A percentile compares a stretch with the other conserved stretches of the same genome.
Evolutionary conservation across 345 rosid genomes (phyloP).

Genomic region (Turnera subulata): DNA sequence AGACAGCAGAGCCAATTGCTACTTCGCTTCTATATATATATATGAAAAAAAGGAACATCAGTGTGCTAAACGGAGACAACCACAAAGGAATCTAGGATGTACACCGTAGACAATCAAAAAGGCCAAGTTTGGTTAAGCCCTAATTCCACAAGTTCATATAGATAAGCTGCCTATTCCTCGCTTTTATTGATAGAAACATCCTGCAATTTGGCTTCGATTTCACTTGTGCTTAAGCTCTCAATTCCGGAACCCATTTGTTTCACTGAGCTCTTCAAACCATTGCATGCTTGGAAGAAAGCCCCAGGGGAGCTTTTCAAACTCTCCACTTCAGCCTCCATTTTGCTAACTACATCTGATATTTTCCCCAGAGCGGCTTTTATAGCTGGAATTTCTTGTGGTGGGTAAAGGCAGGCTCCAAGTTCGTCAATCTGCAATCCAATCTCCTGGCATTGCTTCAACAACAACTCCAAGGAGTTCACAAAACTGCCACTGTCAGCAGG

Average conservation of each 20-base stretch:
- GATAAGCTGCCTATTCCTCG: not conserved
- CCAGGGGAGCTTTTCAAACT: constrained; percentile 41
- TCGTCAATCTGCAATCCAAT: constrained; percentile 67
- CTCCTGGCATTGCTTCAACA: constrained; percentile 62
- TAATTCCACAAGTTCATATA: too few relatives aligned
- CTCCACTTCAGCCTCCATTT: constrained; percentile 42
- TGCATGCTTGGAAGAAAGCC: constrained; percentile 46
- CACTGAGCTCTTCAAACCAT: constrained; percentile 35
- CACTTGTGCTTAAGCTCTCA: constrained; percentile 23
- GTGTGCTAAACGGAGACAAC: too few relatives aligned
- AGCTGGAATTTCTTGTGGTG: constrained; percentile 65
- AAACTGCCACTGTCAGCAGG: constrained; percentile 42
- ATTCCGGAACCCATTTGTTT: constrained; percentile 43
- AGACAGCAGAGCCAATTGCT: too few relatives aligned
- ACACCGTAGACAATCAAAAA: too few relatives aligned
- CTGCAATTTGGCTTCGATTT: constrained; percentile 44
- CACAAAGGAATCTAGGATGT: too few relatives aligned
- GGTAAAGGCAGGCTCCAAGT: constrained; percentile 80
- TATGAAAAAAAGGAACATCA: too few relatives aligned
- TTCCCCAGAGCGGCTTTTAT: constrained; percentile 42
- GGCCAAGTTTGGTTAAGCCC: too few relatives aligned
- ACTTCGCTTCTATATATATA: too few relatives aligned
- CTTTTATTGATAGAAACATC: constrained; percentile 36
- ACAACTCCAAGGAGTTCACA: constrained; percentile 63
- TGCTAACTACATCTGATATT: constrained; percentile 28